Evolutionary conservation across 768 basidiomycete genomes (phyloP), one percentile per base, ranked within the genome.

Genomic region (Boletales sp.): DNA sequence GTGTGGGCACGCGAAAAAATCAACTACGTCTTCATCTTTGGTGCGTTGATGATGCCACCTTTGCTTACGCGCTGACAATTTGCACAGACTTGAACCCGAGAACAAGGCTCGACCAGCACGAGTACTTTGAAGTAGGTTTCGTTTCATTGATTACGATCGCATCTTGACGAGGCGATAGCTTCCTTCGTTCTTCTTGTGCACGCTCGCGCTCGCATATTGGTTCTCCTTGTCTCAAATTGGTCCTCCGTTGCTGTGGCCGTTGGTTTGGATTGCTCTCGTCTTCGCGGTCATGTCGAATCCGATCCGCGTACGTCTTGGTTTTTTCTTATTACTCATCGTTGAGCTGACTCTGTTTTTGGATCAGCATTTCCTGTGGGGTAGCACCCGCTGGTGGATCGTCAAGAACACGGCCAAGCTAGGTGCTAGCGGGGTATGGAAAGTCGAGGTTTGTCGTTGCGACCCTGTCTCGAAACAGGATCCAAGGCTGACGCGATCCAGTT

Each of bases 11-110:
- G 70, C 8, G 74, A 86, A 5, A 76, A 90, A 36, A 93, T 99
- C 54, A 97, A 97, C 62, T 95, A 94, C 59, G 79, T 84, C 5
- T 93, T 95, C 62, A 89, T 94, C 31, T 90, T 94, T 59, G 88
- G 87, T 87, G 54, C 29, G 77, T 61, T n/a, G 8, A 27, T n/a
- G 10, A 19, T 9, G 5, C 3, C n/a, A 27, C 19, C 0, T 6
- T n/a, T n/a, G 12, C 30, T 40, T n/a, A 0, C 6, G 11, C 4
- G 12, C 31, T 51, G 29, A 58, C 8, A 8, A 15, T 24, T 10
- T 12, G 29, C 24, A 14, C 58, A 85, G 90, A 90, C 62, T 67
- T 94, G 41, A 80, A 90, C 53, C 63, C 84, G 14, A 76, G 82
- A 51, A 84, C 86, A 21, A 80, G 78, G 27, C 69, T 94, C 50